These are phyloP conservation scores for Pleurotus platypus DNA, from an alignment of 768 basidiomycete species.

Conservation along the genomic window DNA sequence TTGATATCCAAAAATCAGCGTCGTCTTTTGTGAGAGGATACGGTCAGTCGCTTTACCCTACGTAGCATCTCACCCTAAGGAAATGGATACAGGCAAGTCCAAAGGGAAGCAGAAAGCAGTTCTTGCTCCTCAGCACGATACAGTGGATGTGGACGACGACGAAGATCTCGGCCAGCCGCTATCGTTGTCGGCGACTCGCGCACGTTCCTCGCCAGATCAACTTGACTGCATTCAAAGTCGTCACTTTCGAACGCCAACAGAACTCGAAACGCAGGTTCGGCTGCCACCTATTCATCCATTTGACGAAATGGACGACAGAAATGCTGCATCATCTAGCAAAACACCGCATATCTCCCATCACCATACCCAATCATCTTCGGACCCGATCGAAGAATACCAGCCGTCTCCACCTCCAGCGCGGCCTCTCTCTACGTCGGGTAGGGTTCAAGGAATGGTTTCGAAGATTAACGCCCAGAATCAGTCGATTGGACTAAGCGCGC, in stretches of 20 bases:
- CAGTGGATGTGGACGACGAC: conserved; percentile 7
- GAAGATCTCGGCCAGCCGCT: conserved; percentile 9
- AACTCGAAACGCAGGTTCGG: neutral
- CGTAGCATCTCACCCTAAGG: too few species aligned
- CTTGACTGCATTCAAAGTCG: neutral
- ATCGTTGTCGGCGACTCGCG: neutral
- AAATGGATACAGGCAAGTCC: too few species aligned
- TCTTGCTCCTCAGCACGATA: neutral
- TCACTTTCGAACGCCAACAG: neutral
- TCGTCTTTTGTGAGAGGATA: too few species aligned
- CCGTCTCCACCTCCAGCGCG: neutral
- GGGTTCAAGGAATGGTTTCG: too few species aligned
- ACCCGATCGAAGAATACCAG: conserved; percentile 4
- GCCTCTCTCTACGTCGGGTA: neutral
- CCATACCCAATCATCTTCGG: neutral
- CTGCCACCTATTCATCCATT: neutral
- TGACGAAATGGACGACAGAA: neutral
- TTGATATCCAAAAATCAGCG: neutral
- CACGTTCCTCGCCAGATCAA: conserved; percentile 11
- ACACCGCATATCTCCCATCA: neutral
- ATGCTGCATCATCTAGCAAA: neutral
- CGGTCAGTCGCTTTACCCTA: too few species aligned
- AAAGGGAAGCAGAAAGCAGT: neutral
- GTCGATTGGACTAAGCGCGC: neutral
- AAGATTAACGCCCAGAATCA: too few species aligned